Conservation (phyloP, 2,329 filamentous ascomycete genomes). For the Ophiocordyceps robertsii region DNA sequence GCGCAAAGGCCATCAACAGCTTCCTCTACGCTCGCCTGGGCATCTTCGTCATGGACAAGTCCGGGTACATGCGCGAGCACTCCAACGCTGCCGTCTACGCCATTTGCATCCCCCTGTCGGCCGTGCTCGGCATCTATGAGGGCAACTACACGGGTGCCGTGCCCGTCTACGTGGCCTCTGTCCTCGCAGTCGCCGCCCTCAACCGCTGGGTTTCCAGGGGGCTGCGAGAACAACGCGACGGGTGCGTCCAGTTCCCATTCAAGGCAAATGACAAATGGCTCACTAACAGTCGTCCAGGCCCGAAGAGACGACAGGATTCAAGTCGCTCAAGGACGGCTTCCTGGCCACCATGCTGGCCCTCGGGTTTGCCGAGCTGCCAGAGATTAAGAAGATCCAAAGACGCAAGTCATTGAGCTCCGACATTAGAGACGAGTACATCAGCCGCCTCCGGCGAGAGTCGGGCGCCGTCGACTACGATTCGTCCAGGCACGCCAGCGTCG, state of each 20-base stretch:
- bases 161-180: neutral
- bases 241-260: neutral
- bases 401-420: neutral
- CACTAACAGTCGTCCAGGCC: neutral
- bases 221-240: neutral
- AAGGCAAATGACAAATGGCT: neutral
- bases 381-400: neutral
- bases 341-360: neutral
- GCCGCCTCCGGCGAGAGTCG: neutral
- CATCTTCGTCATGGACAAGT: neutral
- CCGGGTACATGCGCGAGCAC: neutral
- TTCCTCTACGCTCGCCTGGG: neutral
- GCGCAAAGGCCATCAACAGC: neutral
- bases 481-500: neutral
- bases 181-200: neutral
- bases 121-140: neutral
- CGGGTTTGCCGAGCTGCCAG: conserved; percentile 1
- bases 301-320: neutral
- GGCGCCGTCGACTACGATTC: neutral
- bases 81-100: neutral
- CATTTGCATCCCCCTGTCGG: neutral
- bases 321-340: neutral
- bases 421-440: conserved; percentile 1
- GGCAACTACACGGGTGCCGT: neutral
- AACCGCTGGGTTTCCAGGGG: neutral